Conservation (phyloP, 805 yeast genomes). For the Lachancea sp. region DNA sequence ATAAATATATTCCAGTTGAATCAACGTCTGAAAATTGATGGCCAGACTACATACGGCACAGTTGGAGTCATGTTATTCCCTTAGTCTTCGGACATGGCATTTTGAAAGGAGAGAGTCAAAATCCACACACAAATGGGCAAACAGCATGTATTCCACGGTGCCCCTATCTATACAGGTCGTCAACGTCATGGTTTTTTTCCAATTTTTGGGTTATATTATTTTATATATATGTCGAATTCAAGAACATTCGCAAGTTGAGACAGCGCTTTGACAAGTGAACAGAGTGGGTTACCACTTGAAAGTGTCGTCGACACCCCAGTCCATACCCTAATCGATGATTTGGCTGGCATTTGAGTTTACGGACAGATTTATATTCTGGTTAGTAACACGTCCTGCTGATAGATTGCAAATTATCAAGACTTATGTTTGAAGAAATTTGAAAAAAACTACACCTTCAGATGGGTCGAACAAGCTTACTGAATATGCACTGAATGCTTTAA, state of each 20-base stretch:
- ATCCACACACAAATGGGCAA: not conserved
- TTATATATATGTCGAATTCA: not conserved
- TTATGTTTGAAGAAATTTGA: too few relatives aligned
- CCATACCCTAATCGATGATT: too few relatives aligned
- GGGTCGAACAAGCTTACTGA: too few relatives aligned
- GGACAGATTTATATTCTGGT: too few relatives aligned
- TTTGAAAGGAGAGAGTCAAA: not conserved
- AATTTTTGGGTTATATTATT: not conserved
- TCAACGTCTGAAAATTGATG: not conserved
- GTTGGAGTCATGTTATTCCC: not conserved
- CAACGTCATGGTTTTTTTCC: not conserved
- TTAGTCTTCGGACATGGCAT: not conserved
- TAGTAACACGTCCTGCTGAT: too few relatives aligned
- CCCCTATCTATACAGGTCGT: not conserved
- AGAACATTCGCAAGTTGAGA: not conserved
- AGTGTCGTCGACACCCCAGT: too few relatives aligned
- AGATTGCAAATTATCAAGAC: too few relatives aligned
- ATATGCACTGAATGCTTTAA: too few relatives aligned
- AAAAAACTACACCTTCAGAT: too few relatives aligned
- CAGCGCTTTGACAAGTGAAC: too few relatives aligned
- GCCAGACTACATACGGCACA: not conserved
- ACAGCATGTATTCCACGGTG: not conserved
- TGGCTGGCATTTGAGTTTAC: too few relatives aligned
- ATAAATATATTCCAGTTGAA: not conserved
- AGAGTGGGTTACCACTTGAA: too few relatives aligned